Evolutionary conservation across 768 basidiomycete species (phyloP).

Genomic region (Pleurotus tuoliensis): DNA sequence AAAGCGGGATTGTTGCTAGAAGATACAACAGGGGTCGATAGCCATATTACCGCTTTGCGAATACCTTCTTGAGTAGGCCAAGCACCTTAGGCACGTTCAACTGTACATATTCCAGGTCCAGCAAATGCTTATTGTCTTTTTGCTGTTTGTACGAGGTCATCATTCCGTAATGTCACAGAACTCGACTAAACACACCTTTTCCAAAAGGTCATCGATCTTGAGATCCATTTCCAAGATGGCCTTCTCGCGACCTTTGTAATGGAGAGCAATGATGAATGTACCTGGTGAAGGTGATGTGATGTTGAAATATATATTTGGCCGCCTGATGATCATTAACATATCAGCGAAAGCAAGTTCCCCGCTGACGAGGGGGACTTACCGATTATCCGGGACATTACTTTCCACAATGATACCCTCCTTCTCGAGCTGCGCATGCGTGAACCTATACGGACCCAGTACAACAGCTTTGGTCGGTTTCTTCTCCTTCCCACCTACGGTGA

Average conservation of each 20-base stretch:
- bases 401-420: constrained; percentile 99
- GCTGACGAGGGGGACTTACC: constrained; percentile 43
- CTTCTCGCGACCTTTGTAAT: constrained; percentile 98
- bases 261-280: constrained; percentile 97
- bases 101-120: constrained; percentile 98
- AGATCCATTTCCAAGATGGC: constrained; percentile 99
- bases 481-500: constrained; percentile 95
- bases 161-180: not conserved
- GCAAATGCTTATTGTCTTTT: constrained; percentile 96
- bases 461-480: constrained; percentile 85
- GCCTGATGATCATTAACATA: constrained; percentile 40
- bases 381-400: constrained; percentile 97
- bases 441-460: constrained; percentile 92
- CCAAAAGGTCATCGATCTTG: constrained; percentile 95
- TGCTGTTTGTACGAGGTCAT: constrained; percentile 49
- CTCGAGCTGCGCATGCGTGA: constrained; percentile 96
- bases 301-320: constrained; percentile 98
- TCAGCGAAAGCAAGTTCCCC: too few species aligned
- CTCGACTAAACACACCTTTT: constrained; percentile 64
- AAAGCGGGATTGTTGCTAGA: constrained; percentile 15
- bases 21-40: constrained; percentile 25
- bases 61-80: constrained; percentile 89
- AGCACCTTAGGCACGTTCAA: constrained; percentile 95
- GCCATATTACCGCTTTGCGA: constrained; percentile 69
- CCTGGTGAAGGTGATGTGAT: constrained; percentile 97